Conservation (phyloP, 2,329 filamentous ascomycete species). For the Amauroascus niger region DNA sequence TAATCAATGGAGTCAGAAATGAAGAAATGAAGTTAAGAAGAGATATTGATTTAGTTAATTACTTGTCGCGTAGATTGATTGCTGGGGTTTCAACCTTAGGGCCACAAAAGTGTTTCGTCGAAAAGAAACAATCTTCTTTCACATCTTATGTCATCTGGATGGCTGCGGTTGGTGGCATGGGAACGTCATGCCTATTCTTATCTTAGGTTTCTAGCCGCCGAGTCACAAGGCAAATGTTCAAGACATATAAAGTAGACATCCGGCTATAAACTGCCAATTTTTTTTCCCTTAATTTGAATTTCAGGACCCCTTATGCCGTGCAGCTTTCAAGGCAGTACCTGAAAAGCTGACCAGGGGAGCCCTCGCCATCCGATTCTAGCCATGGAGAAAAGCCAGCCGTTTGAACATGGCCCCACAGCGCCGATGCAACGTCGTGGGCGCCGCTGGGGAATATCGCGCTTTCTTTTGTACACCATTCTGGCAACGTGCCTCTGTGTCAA, state of each 20-base stretch:
- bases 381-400: conserved; percentile 6
- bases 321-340: background rate
- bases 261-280: background rate
- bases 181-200: no score
- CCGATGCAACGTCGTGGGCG: conserved; percentile 8
- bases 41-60: no score
- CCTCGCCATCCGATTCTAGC: conserved; percentile 6
- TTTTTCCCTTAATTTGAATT: background rate
- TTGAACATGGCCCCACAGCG: conserved; percentile 7
- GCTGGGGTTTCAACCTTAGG: no score
- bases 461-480: conserved; percentile 14
- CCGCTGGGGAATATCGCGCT: conserved; percentile 7
- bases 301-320: background rate
- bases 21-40: no score
- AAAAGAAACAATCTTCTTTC: no score
- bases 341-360: background rate
- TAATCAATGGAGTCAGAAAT: no score
- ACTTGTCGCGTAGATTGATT: no score
- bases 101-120: no score
- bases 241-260: background rate
- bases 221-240: no score
- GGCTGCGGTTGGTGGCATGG: no score
- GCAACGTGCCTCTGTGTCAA: conserved; percentile 15
- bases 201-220: no score
- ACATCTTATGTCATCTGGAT: no score